Evolutionary conservation across 176 grass and related monocot genomes (phyloP), one percentile per base, ranked within the genome.

Genomic region (Musa troglodytarum): DNA sequence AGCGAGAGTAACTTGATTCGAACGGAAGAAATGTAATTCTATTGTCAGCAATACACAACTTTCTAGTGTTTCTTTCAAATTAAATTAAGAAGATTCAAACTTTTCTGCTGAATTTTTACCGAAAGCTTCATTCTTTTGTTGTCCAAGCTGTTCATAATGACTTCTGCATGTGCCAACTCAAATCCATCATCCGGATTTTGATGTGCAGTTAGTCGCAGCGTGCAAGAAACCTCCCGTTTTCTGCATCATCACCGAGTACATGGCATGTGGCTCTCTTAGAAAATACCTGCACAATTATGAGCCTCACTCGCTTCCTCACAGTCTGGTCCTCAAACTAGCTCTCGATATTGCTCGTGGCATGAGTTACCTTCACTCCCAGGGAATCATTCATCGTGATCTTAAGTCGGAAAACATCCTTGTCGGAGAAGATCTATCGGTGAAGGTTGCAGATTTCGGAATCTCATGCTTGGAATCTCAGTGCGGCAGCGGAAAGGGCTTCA

Each of bases 381-480:
- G 96, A 68, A 99, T 94, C 80, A 86, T 99, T 53, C 96, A 99
- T 80, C 92, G 96, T 54, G 96, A 99, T 80, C 75, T 99, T 5
- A 99, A 99, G 81, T 99, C 96, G 15, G 96, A 99, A 67, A 99
- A 99, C 72, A 93, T 99, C 73, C 96, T 99, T 85, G 88, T 99
- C 0, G 91, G 91, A n/a, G 86, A 82, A 76, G 96, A 99, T 71
- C 85, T 99, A 82, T 92, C 90, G 7, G 88, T 95, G 51, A 99
- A 94, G 82, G 91, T 99, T 25, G 91, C 96, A 55, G 96, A 99
- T 81, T 99, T 99, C 10, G 96, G 96, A 80, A 99, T 99, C 74
- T 99, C 96, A 43, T 99, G 96, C 65, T 72, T 99, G 66, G 95
- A 99, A 81, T 94, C 84, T 0, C 90, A 99, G 80, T 94, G 96